Evolutionary conservation across 2,329 filamentous ascomycete genomes (phyloP), one percentile per base, ranked within the genome.

Genomic region (Pyrenophora seminiperda): DNA sequence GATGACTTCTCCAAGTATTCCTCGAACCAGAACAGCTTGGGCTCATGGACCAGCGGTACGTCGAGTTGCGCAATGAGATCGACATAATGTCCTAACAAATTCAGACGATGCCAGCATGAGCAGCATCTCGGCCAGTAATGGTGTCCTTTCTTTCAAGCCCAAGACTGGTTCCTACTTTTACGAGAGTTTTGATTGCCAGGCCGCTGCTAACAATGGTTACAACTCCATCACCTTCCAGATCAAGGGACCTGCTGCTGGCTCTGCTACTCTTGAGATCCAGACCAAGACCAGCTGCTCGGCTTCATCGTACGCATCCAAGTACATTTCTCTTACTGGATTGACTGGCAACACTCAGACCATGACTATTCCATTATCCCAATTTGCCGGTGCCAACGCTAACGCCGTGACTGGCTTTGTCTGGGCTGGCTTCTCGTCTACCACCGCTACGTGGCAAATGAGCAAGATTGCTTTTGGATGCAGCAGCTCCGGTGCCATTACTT

Each of bases 151-250:
- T 6, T 80, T 83, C 67, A 78, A 75, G n/a, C 77, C 79, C 24
- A 78, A 76, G 53, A 60, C 72, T 13, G 61, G 58, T 19, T 77
- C 79, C 10, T 83, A 83, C 69, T 82, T 81, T 54, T 83, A 83
- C 60, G 80, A 81, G 63, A 78, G 75, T 1, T 77, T 83, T 45
- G 59, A 68, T 0, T 83, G 81, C 67, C 73, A 78, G 58, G 68
- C 73, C 31, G 75, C 79, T 14, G 67, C 67, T 13, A 73, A 68
- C 39, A 73, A 78, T 40, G 74, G 75, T 50, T 82, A 82, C 64
- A 75, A 70, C 56, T 76, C 75, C 3, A 55, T 82, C 37, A 74
- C 75, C 20, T 81, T 82, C 65, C 72, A 70, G 19, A 59, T 81
- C 52, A 76, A 80, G 63, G 76, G 76, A 3, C 74, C 77, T 9